A percentile compares a stretch with the other conserved stretches of the same genome.
Conservation (phyloP, 2,329 filamentous ascomycete species). For the Colletotrichum zoysiae region DNA sequence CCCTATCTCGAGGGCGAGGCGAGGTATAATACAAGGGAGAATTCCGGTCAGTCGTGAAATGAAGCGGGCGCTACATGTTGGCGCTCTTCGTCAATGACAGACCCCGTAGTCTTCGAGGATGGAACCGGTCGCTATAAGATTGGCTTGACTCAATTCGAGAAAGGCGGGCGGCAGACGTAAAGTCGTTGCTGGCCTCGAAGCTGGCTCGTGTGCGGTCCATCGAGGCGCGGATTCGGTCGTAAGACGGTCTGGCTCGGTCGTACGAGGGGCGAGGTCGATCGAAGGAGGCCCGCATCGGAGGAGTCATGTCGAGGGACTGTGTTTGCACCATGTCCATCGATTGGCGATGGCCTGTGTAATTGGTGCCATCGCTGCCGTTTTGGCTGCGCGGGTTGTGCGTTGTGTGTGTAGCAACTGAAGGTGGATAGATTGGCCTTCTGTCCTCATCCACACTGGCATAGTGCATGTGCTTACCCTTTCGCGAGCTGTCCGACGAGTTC, state of each 20-base stretch:
- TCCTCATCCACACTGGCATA: conserved; percentile 84
- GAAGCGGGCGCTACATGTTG: conserved; percentile 49
- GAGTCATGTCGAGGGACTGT: conserved; percentile 44
- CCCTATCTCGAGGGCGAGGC: conserved; percentile 20
- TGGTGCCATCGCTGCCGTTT: conserved; percentile 94
- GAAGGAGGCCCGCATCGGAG: conserved; percentile 45
- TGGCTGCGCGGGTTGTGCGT: conserved; percentile 87
- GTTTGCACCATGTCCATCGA: conserved; percentile 64
- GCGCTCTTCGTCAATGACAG: conserved; percentile 58
- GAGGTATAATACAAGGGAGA: conserved; percentile 47
- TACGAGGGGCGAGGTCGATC: conserved; percentile 64
- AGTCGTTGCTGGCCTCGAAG: conserved; percentile 90
- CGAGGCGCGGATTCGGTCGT: conserved; percentile 85
- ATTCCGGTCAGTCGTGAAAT: conserved; percentile 16
- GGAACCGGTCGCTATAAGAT: conserved; percentile 54
- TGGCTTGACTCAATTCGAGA: conserved; percentile 84
- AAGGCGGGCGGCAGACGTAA: conserved; percentile 89
- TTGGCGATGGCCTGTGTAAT: conserved; percentile 79
- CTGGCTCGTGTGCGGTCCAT: conserved; percentile 88
- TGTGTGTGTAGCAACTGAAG: conserved; percentile 83
- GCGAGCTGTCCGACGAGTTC: conserved; percentile 71
- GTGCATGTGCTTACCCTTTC: conserved; percentile 68
- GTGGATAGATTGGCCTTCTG: conserved; percentile 91
- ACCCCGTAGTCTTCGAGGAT: conserved; percentile 56
- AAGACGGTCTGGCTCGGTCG: conserved; percentile 83